A percentile compares a stretch with the other conserved stretches of the same genome.
phyloP scores from a whole-genome alignment of 129 eudicot genomes.

The carrot (Daucus carota) region DH1_v3.0 NC_030383.2:14689001-14689500 shows the following conservation, averaged over 20 bases:
- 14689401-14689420: no score
- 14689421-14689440: neutral
- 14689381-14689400: neutral
- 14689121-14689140: conserved; percentile 57
- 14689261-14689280: conserved; percentile 76
- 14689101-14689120: conserved; percentile 92
- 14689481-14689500: neutral
- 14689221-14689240: conserved; percentile 24
- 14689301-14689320: conserved; percentile 68
- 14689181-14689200: conserved; percentile 92
- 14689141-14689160: conserved; percentile 81
- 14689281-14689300: conserved; percentile 48
- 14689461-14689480: neutral
- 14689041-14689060: neutral
- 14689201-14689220: conserved; percentile 28
- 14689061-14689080: conserved; percentile 76
- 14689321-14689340: conserved; percentile 35
- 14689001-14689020: neutral
- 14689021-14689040: neutral
- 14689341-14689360: neutral
- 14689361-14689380: neutral
- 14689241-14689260: conserved; percentile 33
- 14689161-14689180: conserved; percentile 58
- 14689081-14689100: conserved; percentile 94
- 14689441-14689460: neutral